Conservation (phyloP, 257 asterid genomes). For the Catharanthus roseus region DNA sequence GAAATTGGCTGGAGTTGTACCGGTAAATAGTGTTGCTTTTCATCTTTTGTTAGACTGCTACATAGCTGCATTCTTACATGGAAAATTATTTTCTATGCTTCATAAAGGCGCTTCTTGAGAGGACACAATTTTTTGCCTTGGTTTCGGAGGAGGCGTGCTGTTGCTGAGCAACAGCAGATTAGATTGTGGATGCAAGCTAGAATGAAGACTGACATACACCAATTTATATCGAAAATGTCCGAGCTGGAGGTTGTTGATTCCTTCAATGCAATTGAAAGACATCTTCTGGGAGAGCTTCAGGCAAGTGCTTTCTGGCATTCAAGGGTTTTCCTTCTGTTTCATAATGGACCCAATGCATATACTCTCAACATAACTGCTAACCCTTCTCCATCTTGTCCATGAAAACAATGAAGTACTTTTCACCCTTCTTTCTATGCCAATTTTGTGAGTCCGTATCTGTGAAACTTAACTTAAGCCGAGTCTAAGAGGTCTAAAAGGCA, state of each 20-base stretch:
- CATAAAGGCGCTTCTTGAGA: slow-evolving; percentile 74
- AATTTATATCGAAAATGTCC: slow-evolving; percentile 55
- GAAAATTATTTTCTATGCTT: slow-evolving; percentile 11
- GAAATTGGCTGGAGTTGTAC: slow-evolving; percentile 96
- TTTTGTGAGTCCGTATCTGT: neutral
- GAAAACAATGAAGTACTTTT: neutral
- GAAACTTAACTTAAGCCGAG: neutral
- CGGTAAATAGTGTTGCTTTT: slow-evolving; percentile 38
- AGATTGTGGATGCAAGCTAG: slow-evolving; percentile 92
- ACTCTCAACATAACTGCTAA: slow-evolving; percentile 1
- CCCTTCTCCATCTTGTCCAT: neutral
- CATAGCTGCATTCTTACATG: slow-evolving; percentile 4
- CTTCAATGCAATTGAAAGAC: slow-evolving; percentile 79
- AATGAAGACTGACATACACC: slow-evolving; percentile 59
- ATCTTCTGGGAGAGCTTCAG: slow-evolving; percentile 78
- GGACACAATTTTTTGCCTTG: slow-evolving; percentile 90
- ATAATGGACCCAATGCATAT: neutral
- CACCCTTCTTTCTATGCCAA: neutral
- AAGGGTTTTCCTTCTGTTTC: neutral
- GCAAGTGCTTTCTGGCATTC: slow-evolving; percentile 34
- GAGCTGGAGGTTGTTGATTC: slow-evolving; percentile 86
- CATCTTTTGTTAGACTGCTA: slow-evolving; percentile 2
- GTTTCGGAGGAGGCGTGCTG: slow-evolving; percentile 90
- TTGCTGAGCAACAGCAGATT: slow-evolving; percentile 89
- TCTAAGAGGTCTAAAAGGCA: neutral